phyloP scores from a whole-genome alignment of 2,329 filamentous ascomycete species.

The Raffaelea ambrosiae region DNA sequence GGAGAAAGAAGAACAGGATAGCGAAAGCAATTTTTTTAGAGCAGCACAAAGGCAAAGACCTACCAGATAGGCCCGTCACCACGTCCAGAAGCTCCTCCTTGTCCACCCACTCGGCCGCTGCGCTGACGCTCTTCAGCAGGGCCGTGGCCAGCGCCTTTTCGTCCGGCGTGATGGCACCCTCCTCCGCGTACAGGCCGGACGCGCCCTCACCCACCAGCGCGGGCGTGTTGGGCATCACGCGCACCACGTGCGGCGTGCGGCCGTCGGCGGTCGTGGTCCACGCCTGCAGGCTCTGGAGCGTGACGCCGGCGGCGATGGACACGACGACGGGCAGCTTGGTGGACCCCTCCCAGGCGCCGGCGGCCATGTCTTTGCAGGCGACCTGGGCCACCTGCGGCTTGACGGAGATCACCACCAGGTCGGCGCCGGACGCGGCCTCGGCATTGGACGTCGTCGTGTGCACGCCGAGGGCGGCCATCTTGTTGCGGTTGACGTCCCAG shows the following conservation, averaged over 20 bases:
- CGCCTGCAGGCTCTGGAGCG: constrained; percentile 30
- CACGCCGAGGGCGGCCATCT: constrained; percentile 37
- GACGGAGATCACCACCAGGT: constrained; percentile 40
- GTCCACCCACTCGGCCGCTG: constrained; percentile 40
- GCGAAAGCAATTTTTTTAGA: no score
- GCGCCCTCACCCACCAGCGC: constrained; percentile 42
- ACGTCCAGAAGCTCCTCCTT: constrained; percentile 40
- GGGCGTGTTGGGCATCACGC: constrained; percentile 45
- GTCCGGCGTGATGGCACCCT: constrained; percentile 26
- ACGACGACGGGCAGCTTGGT: constrained; percentile 32
- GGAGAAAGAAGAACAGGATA: no score
- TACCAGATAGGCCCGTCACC: constrained; percentile 40
- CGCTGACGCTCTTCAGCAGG: constrained; percentile 36
- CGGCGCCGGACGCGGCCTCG: constrained; percentile 33
- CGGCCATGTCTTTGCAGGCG: constrained; percentile 37
- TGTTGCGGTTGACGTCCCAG: constrained; percentile 43
- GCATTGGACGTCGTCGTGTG: constrained; percentile 36
- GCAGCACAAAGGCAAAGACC: no score
- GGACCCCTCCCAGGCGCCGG: constrained; percentile 25
- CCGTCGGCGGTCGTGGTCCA: constrained; percentile 32
- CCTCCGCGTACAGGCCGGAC: constrained; percentile 35
- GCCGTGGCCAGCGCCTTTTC: constrained; percentile 33
- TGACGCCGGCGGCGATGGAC: constrained; percentile 41
- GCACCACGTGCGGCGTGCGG: constrained; percentile 33
- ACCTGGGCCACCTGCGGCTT: constrained; percentile 41